Percentiles rank a stretch among this genome's conserved stretches.
Conservation (phyloP, 2,329 filamentous ascomycete species). For the Colletotrichum sp. region DNA sequence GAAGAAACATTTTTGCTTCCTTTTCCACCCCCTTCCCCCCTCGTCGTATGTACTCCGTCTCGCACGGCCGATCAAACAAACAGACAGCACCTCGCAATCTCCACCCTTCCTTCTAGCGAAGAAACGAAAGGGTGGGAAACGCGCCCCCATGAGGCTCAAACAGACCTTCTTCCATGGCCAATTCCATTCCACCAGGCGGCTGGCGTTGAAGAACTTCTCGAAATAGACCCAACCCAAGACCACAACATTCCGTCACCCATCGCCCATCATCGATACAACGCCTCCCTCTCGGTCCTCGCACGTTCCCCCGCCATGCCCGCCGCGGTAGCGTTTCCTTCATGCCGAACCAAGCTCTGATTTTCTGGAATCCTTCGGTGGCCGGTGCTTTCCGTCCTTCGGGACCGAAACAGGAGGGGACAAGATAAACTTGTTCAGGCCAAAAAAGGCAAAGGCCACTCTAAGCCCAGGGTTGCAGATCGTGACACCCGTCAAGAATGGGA, state of each 20-base stretch:
- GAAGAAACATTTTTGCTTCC: neutral
- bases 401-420: neutral
- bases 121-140: neutral
- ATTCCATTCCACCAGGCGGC: neutral
- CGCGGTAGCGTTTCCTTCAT: neutral
- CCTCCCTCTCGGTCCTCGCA: neutral
- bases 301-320: neutral
- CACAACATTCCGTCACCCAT: neutral
- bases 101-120: neutral
- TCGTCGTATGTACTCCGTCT: neutral
- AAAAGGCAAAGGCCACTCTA: neutral
- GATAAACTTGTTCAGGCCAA: neutral
- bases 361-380: neutral
- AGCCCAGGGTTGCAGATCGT: neutral
- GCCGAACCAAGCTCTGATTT: neutral
- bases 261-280: neutral
- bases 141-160: neutral
- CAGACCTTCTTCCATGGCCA: neutral
- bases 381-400: neutral
- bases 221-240: neutral
- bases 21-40: neutral
- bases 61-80: neutral
- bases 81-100: neutral
- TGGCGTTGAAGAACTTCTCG: neutral
- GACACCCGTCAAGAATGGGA: neutral